A percentile compares a stretch with the other conserved stretches of the same genome.
Conservation (phyloP, 306 rosid genomes). For the Castanospermum australe region DNA sequence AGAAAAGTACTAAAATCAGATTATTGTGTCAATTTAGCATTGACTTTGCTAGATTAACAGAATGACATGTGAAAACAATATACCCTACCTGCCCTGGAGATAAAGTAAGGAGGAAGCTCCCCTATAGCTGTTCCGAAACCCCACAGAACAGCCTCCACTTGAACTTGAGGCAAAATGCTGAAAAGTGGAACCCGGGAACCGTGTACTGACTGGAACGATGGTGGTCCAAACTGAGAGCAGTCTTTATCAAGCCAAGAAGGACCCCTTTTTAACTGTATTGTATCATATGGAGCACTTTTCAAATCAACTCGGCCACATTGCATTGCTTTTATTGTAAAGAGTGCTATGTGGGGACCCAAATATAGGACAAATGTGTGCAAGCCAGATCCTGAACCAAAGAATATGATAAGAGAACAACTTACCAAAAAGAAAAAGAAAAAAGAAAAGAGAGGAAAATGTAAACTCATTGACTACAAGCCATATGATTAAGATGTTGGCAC, state of each 20-base stretch:
- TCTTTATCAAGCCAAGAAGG: slow-evolving; percentile 96
- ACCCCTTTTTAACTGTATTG: slow-evolving; percentile 77
- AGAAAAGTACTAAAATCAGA: not conserved
- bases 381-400: slow-evolving; percentile 83
- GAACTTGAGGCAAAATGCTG: slow-evolving; percentile 84
- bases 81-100: slow-evolving; percentile 91
- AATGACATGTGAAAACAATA: not conserved
- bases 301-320: slow-evolving; percentile 98
- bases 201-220: slow-evolving; percentile 55
- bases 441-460: not conserved
- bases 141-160: slow-evolving; percentile 94
- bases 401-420: slow-evolving; percentile 6
- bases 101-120: slow-evolving; percentile 99
- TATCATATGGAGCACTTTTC: slow-evolving; percentile 91
- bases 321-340: slow-evolving; percentile 89
- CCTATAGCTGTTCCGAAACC: slow-evolving; percentile 97
- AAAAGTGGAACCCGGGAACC: slow-evolving; percentile 84
- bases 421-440: not conserved
- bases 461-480: not conserved
- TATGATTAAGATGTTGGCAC: slow-evolving; percentile 2
- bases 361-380: slow-evolving; percentile 97
- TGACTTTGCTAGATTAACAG: slow-evolving; percentile 3
- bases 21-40: not conserved
- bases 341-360: slow-evolving; percentile 95
- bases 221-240: slow-evolving; percentile 87